These are phyloP conservation scores for Curvularia verruculosa DNA, from an alignment of 2,329 filamentous ascomycete species.

Conservation along the genomic window DNA sequence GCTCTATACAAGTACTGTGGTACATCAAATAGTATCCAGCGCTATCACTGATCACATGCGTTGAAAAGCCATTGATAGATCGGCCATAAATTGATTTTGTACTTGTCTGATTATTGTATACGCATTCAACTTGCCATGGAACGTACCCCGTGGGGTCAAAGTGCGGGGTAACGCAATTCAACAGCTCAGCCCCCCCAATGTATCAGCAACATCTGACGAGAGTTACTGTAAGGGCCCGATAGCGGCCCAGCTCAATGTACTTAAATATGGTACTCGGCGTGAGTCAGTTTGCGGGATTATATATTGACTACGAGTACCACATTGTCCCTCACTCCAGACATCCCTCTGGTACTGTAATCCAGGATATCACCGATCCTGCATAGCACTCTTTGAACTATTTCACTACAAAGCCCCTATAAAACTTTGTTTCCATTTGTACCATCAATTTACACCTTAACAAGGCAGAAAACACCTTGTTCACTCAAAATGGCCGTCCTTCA, in stretches of 20 bases:
- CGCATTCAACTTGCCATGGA: slow-evolving; percentile 1
- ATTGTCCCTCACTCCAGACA: not conserved
- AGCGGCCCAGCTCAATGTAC: slow-evolving; percentile 28
- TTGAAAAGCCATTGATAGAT: not conserved
- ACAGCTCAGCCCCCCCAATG: slow-evolving; percentile 25
- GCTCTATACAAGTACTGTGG: not conserved
- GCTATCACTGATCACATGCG: not conserved
- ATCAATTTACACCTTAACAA: not conserved
- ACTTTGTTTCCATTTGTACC: not conserved
- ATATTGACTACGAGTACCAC: not conserved
- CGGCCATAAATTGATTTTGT: not conserved
- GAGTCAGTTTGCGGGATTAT: not conserved
- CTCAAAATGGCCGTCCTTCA: slow-evolving; percentile 41
- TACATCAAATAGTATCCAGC: not conserved
- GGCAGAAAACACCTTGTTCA: not conserved
- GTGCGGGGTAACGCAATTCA: slow-evolving; percentile 43
- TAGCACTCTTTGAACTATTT: not conserved
- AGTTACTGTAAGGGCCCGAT: slow-evolving; percentile 28
- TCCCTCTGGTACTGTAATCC: not conserved
- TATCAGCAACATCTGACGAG: slow-evolving; percentile 36
- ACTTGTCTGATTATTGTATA: not conserved
- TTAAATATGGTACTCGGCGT: slow-evolving; percentile 17
- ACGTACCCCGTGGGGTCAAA: slow-evolving; percentile 32
- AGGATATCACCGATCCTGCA: not conserved
- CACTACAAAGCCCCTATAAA: not conserved